Base-by-base conservation (phyloP, 176 grass and related monocot species). In the Panicum miliaceum region DNA sequence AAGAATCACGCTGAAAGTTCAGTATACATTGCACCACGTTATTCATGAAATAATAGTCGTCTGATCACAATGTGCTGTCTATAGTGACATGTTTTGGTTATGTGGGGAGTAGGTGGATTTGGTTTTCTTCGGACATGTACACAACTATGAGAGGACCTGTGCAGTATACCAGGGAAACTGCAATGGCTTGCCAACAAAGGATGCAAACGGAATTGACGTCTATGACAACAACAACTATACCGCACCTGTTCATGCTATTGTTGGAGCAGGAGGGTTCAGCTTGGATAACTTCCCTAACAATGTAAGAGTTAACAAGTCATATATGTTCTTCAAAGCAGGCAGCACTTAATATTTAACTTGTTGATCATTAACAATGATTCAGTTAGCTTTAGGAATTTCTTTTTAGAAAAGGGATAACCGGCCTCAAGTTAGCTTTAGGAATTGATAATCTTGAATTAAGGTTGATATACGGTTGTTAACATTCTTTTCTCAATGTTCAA, bases 71-170 rank as follows among this genome's bases (percentile, higher is more conserved):
- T n/a, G 16, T 15, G 37, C 1, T 52, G 23, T n/a, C 8, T 88
- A 7, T 10, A 23, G 23, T 53, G 14, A 76, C 32, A 35, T 74
- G 53, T 29, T 79, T 48, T 78, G 19, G 5, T 73, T 62, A 14
- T 63, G 36, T 10, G 64, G 76, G 86, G 51, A 76, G 46, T 78
- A 97, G 92, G 94, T 97, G 32, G 94, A 97, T 90, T 76, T 97
- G 50, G 94, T 90, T 68, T 86, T 97, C 61, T 90, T 97, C 5
- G 94, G 92, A 1, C 92, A 97, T 90, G 94, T 94, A 40, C 94
- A 97, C 75, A 97, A 97, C 73, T 97, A 97, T 8, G 94, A 97
- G 75, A 97, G 94, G 46, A 94, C 88, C 0, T 97, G 94, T 68
- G 85, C 92, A 2, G 86, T 97, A 22, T 94, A 92, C 66, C 80